These are phyloP conservation scores for Termitomyces titanicus DNA, from an alignment of 768 basidiomycete species.

Conservation along the genomic window DNA sequence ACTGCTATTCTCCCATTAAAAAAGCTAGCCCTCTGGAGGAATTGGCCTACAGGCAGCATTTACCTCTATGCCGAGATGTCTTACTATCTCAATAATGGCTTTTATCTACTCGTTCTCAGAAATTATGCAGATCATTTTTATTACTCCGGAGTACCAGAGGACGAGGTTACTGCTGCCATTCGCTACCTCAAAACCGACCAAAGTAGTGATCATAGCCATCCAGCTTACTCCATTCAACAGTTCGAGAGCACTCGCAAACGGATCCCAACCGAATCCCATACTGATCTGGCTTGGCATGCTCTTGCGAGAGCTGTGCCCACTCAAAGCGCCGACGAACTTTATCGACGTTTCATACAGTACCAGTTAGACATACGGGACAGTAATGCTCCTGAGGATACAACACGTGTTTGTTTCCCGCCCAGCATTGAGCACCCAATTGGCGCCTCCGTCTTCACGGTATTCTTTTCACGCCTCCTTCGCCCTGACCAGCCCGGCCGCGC, in stretches of 20 bases:
- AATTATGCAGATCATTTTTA: slow-evolving; percentile 52
- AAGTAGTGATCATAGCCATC: neutral
- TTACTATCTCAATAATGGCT: slow-evolving; percentile 27
- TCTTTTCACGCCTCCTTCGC: slow-evolving; percentile 39
- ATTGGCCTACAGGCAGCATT: slow-evolving; percentile 16
- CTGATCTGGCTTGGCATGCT: slow-evolving; percentile 37
- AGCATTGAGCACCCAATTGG: slow-evolving; percentile 26
- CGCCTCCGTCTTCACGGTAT: slow-evolving; percentile 46
- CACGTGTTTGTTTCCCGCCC: slow-evolving; percentile 22
- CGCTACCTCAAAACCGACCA: slow-evolving; percentile 6
- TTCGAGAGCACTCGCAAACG: slow-evolving; percentile 21
- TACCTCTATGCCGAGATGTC: slow-evolving; percentile 43
- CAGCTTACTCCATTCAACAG: slow-evolving; percentile 3
- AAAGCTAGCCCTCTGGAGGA: slow-evolving; percentile 22
- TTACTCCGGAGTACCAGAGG: slow-evolving; percentile 47
- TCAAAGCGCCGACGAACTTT: slow-evolving; percentile 33
- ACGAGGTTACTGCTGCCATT: slow-evolving; percentile 19
- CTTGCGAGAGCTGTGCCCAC: slow-evolving; percentile 23
- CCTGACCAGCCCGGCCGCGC: slow-evolving; percentile 29
- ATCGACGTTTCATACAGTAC: slow-evolving; percentile 31
- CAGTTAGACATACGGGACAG: neutral
- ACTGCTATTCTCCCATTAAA: slow-evolving; percentile 31
- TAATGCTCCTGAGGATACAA: slow-evolving; percentile 3
- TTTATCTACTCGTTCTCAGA: slow-evolving; percentile 31
- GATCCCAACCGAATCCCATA: slow-evolving; percentile 31